These are phyloP conservation scores for Ampelomyces quisqualis DNA, from an alignment of 2,329 filamentous ascomycete species.

Conservation along the genomic window DNA sequence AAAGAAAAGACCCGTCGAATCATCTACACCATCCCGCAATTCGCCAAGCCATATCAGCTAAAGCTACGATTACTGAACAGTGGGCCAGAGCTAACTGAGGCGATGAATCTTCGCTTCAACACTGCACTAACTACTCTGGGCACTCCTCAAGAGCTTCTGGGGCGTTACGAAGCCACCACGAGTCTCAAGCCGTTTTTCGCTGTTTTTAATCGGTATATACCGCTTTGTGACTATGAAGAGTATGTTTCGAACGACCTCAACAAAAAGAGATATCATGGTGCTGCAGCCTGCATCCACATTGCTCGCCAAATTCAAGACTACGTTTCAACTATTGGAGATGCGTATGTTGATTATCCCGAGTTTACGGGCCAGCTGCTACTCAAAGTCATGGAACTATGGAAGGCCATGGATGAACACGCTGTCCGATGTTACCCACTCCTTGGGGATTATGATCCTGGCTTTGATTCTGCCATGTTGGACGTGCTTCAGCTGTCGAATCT, in stretches of 20 bases:
- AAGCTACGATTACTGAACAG: constrained; percentile 27
- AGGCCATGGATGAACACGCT: constrained; percentile 55
- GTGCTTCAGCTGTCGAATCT: constrained; percentile 54
- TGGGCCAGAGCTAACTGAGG: constrained; percentile 6
- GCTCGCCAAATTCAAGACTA: constrained; percentile 34
- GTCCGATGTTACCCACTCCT: constrained; percentile 51
- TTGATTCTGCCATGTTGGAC: constrained; percentile 55
- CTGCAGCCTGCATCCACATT: constrained; percentile 29
- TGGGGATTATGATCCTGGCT: constrained; percentile 53
- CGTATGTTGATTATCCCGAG: constrained; percentile 51
- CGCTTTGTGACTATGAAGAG: constrained; percentile 19
- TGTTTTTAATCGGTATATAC: constrained; percentile 9
- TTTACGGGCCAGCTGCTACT: constrained; percentile 57
- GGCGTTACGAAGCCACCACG: constrained; percentile 14
- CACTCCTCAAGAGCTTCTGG: constrained; percentile 16
- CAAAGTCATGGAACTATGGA: constrained; percentile 59
- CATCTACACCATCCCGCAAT: constrained; percentile 48
- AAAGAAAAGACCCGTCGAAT: constrained; percentile 33
- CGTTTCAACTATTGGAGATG: constrained; percentile 23
- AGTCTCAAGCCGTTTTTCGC: constrained; percentile 19
- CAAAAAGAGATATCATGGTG: background rate
- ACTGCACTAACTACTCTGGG: background rate
- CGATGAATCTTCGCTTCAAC: constrained; percentile 2
- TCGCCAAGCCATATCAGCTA: constrained; percentile 29
- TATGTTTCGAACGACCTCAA: background rate